A percentile compares a stretch with the other conserved stretches of the same genome.
phyloP scores from a whole-genome alignment of 768 basidiomycete genomes.

The Amanita thiersii region DNA sequence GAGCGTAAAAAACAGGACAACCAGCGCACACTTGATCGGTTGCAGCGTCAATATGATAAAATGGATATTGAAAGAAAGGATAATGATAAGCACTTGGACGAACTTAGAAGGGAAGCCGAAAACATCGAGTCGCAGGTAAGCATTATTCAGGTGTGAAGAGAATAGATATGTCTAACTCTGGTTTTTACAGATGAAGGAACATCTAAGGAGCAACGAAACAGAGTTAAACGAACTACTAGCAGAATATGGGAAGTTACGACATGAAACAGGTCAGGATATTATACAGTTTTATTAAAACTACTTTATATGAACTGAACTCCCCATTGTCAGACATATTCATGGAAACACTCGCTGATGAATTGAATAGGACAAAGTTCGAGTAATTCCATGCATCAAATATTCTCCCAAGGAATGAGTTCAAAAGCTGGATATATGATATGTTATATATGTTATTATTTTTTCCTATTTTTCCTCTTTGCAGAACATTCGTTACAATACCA shows the following conservation, averaged over 20 bases:
- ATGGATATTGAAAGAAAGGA: conserved; percentile 72
- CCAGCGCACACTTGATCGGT: conserved; percentile 63
- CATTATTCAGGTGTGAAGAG: background rate
- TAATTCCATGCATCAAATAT: no score
- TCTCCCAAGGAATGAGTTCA: no score
- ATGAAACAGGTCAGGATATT: conserved; percentile 53
- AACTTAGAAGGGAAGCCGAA: conserved; percentile 62
- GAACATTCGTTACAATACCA: conserved; percentile 73
- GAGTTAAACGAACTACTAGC: conserved; percentile 76
- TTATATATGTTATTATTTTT: no score
- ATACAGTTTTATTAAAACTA: background rate
- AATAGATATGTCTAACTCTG: background rate
- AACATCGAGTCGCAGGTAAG: conserved; percentile 59
- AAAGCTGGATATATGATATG: no score
- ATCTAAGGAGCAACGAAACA: conserved; percentile 62
- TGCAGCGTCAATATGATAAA: conserved; percentile 73
- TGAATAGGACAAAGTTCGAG: no score
- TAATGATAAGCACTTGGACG: conserved; percentile 73
- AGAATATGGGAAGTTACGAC: conserved; percentile 78
- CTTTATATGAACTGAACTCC: conserved; percentile 5
- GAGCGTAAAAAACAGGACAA: conserved; percentile 74
- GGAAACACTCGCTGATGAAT: conserved; percentile 78
- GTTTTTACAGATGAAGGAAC: conserved; percentile 59
- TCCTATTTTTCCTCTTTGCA: conserved; percentile 22
- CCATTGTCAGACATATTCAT: conserved; percentile 65